phyloP scores from a whole-genome alignment of 108 stramenopile species.

The Skeletonema potamos region DNA sequence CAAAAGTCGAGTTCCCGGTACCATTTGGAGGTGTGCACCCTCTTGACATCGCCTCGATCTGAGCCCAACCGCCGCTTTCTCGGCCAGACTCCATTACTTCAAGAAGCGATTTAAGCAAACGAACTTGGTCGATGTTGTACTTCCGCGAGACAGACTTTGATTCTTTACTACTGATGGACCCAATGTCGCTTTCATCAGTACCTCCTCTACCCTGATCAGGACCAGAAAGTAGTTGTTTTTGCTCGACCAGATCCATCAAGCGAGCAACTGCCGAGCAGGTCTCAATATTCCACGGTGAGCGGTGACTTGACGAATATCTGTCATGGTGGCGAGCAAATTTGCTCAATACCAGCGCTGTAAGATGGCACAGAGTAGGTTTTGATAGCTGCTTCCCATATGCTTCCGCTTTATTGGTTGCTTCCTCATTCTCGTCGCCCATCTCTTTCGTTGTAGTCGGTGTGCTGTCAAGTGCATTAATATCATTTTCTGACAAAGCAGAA shows the following conservation, averaged over 20 bases:
- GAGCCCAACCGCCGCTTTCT: conserved; percentile 78
- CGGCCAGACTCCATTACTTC: conserved; percentile 73
- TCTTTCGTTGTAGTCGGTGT: not conserved
- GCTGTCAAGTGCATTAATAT: not conserved
- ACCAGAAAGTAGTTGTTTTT: conserved; percentile 63
- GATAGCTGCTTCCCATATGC: conserved; percentile 5
- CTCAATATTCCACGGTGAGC: conserved; percentile 61
- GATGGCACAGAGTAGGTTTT: conserved; percentile 62
- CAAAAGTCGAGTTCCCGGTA: not conserved
- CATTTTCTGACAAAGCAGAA: conserved; percentile 23
- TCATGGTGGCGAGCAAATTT: conserved; percentile 63
- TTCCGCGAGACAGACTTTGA: conserved; percentile 6
- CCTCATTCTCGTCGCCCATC: not conserved
- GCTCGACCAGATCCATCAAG: conserved; percentile 75
- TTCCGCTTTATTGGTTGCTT: not conserved
- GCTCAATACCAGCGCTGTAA: conserved; percentile 64
- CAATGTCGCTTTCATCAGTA: not conserved
- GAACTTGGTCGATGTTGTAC: conserved; percentile 69
- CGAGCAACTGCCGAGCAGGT: conserved; percentile 70
- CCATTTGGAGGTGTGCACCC: not conserved
- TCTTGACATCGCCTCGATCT: conserved; percentile 2
- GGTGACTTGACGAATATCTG: conserved; percentile 50
- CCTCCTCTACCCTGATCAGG: conserved; percentile 10
- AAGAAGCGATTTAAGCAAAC: conserved; percentile 62
- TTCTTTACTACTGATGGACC: conserved; percentile 3